A percentile compares a stretch with the other conserved stretches of the same genome.
Conservation (phyloP, 2,329 filamentous ascomycete genomes). For the Truncatella angustata region DNA sequence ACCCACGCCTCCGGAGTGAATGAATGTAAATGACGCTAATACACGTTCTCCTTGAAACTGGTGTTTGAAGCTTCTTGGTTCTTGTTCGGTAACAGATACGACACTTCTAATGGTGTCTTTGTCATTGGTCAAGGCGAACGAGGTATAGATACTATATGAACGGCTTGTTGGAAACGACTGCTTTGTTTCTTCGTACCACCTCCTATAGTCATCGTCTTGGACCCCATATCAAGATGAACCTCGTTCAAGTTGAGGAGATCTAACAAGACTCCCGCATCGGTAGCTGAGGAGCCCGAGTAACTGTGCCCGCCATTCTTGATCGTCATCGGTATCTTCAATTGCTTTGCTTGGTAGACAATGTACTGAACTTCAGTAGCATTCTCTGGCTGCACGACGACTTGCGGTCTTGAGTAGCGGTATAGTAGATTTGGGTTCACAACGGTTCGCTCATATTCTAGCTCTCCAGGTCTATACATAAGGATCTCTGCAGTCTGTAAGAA, state of each 20-base stretch:
- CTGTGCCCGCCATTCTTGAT: slow-evolving; percentile 32
- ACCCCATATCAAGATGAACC: slow-evolving; percentile 19
- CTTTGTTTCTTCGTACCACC: slow-evolving; percentile 27
- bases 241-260: slow-evolving; percentile 29
- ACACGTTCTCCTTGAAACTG: too few relatives aligned
- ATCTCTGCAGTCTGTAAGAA: too few relatives aligned
- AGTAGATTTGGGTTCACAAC: slow-evolving; percentile 26
- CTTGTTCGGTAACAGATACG: too few relatives aligned
- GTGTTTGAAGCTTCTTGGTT: too few relatives aligned
- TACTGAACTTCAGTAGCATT: slow-evolving; percentile 14
- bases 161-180: slow-evolving; percentile 21
- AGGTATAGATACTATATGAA: slow-evolving; percentile 25
- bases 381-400: slow-evolving; percentile 22
- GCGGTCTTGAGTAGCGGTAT: slow-evolving; percentile 23
- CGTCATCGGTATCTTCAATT: slow-evolving; percentile 15
- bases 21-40: slow-evolving; percentile 23
- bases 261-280: slow-evolving; percentile 22
- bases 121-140: slow-evolving; percentile 20
- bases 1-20: slow-evolving; percentile 24
- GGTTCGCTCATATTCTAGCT: slow-evolving; percentile 22
- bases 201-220: slow-evolving; percentile 18
- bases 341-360: slow-evolving; percentile 15
- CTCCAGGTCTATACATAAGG: too few relatives aligned
- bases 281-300: slow-evolving; percentile 28
- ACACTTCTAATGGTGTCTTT: slow-evolving; percentile 8